These are phyloP conservation scores for Leccinum fallax DNA, from an alignment of 1,284 basidiomycete species.

Conservation along the genomic window DNA sequence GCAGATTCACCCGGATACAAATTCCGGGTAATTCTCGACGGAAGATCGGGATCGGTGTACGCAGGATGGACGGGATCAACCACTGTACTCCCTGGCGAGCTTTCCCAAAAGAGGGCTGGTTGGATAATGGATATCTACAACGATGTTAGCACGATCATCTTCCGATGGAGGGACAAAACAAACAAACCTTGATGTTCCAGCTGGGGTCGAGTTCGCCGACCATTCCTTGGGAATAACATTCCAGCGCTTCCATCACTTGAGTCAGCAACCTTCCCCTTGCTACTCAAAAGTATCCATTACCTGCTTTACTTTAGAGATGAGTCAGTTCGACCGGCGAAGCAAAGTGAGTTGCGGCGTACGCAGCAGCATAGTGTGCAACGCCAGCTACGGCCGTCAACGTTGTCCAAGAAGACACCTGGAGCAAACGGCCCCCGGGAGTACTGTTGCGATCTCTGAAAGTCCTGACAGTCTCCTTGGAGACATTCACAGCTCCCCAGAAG, in stretches of 20 bases:
- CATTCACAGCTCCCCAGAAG: slow-evolving; percentile 41
- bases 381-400: slow-evolving; percentile 18
- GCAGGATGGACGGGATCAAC: slow-evolving; percentile 18
- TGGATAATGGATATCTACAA: slow-evolving; percentile 31
- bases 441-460: slow-evolving; percentile 41
- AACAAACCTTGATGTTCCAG: slow-evolving; percentile 33
- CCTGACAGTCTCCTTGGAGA: slow-evolving; percentile 37
- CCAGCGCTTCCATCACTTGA: slow-evolving; percentile 22
- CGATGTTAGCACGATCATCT: not conserved
- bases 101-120: slow-evolving; percentile 31
- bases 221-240: slow-evolving; percentile 32
- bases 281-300: slow-evolving; percentile 9
- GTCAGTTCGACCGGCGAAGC: slow-evolving; percentile 4
- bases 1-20: not conserved
- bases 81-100: slow-evolving; percentile 4
- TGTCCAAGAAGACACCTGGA: slow-evolving; percentile 29
- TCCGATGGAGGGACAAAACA: not conserved
- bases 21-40: not conserved
- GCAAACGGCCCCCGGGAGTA: slow-evolving; percentile 35
- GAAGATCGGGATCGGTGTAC: not conserved
- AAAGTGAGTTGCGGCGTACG: slow-evolving; percentile 22
- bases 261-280: slow-evolving; percentile 7
- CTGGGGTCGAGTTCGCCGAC: slow-evolving; percentile 28
- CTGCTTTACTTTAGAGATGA: slow-evolving; percentile 26
- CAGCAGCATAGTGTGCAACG: slow-evolving; percentile 31